Percentiles rank a stretch among this genome's conserved stretches.
Evolutionary conservation across 176 grass and related monocot genomes (phyloP).

Genomic region (Musa itinerans): DNA sequence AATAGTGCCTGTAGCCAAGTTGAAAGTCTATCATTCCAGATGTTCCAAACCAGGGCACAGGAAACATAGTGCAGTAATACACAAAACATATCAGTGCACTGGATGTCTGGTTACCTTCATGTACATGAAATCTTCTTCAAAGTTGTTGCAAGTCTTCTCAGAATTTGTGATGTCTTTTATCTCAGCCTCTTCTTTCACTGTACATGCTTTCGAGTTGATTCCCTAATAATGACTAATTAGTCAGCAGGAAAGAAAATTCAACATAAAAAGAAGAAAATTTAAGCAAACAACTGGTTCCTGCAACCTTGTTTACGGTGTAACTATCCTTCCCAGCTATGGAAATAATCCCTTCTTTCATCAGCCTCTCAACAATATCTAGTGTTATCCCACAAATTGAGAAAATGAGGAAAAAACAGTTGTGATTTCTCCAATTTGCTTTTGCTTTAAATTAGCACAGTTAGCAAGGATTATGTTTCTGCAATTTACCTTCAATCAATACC

Average conservation of each 20-base stretch:
- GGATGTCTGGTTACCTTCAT: conserved; percentile 58
- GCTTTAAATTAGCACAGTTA: conserved; percentile 5
- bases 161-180: conserved; percentile 37
- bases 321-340: conserved; percentile 58
- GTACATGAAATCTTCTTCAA: conserved; percentile 50
- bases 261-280: conserved; percentile 5
- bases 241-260: background rate
- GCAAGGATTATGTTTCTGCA: conserved; percentile 7
- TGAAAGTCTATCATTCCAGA: conserved; percentile 15
- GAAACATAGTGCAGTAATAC: background rate
- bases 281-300: background rate
- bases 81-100: background rate
- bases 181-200: conserved; percentile 44
- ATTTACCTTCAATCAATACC: conserved; percentile 78
- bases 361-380: conserved; percentile 76
- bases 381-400: conserved; percentile 18
- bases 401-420: conserved; percentile 9
- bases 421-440: background rate
- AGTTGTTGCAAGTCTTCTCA: conserved; percentile 33
- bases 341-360: conserved; percentile 67
- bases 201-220: conserved; percentile 23
- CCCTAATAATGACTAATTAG: conserved; percentile 12
- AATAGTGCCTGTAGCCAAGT: conserved; percentile 59
- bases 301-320: conserved; percentile 81
- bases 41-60: conserved; percentile 4